Percentiles rank a stretch among this genome's conserved stretches.
phyloP scores from a whole-genome alignment of 495 filamentous ascomycete genomes.

The Podospora fimiseda region DNA sequence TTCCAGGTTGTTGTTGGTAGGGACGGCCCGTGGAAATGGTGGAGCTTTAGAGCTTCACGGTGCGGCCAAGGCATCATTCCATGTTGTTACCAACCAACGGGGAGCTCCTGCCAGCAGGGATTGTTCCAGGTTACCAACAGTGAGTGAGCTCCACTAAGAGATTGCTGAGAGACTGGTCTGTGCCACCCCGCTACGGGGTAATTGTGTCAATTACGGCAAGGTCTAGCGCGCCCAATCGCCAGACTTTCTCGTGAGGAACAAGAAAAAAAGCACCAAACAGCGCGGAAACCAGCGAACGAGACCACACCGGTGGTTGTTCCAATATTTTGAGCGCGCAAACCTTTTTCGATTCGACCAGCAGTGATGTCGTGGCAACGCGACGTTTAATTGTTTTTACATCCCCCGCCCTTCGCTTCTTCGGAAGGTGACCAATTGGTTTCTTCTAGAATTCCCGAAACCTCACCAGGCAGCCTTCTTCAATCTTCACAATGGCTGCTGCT shows the following conservation, averaged over 20 bases:
- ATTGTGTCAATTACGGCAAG: background rate
- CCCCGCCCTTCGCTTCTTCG: slow-evolving; percentile 5
- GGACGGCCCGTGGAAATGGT: background rate
- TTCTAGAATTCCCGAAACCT: background rate
- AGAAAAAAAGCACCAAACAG: slow-evolving; percentile 19
- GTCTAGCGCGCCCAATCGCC: slow-evolving; percentile 18
- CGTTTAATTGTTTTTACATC: slow-evolving; percentile 3
- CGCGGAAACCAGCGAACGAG: slow-evolving; percentile 11
- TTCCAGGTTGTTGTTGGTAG: background rate
- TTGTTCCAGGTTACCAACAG: background rate
- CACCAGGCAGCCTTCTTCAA: slow-evolving; percentile 9
- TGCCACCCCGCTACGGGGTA: background rate
- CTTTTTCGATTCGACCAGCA: slow-evolving; percentile 14
- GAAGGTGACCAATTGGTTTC: slow-evolving; percentile 11
- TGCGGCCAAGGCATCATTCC: background rate
- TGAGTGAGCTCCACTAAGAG: background rate
- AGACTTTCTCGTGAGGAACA: too few species aligned
- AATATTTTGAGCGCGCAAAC: slow-evolving; percentile 20
- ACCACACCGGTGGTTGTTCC: slow-evolving; percentile 14
- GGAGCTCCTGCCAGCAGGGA: too few species aligned
- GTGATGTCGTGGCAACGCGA: slow-evolving; percentile 30
- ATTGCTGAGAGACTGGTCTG: slow-evolving; percentile 5
- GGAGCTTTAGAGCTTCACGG: background rate
- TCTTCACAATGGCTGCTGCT: slow-evolving; percentile 22
- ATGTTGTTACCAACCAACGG: too few species aligned